phyloP scores from a whole-genome alignment of 805 yeast genomes.

The Saccharomycodes ludwigii region DNA sequence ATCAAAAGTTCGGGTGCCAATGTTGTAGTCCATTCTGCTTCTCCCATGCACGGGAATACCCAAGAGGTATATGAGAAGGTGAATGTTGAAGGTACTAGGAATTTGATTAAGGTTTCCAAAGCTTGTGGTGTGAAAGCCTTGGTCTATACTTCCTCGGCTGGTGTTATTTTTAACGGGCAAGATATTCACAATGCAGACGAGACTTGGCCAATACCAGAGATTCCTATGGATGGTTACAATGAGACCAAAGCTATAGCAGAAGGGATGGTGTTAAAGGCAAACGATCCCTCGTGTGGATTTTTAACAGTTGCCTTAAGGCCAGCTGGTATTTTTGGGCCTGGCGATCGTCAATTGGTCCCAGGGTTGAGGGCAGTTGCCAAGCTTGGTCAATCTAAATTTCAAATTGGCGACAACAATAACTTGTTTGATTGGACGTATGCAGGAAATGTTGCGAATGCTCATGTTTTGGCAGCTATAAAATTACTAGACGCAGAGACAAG shows the following conservation, averaged over 20 bases:
- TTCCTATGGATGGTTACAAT: conserved; percentile 94
- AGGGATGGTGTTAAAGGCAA: conserved; percentile 61
- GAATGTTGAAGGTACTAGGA: conserved; percentile 79
- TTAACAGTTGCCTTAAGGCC: conserved; percentile 85
- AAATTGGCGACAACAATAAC: conserved; percentile 88
- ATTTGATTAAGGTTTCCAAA: conserved; percentile 53
- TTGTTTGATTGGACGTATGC: conserved; percentile 95
- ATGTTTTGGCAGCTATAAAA: conserved; percentile 80
- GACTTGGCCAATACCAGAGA: conserved; percentile 80
- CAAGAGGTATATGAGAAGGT: conserved; percentile 78
- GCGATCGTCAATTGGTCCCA: conserved; percentile 93
- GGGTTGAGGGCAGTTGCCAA: conserved; percentile 75
- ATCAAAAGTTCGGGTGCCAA: conserved; percentile 46
- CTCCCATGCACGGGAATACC: conserved; percentile 87
- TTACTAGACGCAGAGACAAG: conserved; percentile 37
- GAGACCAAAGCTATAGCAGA: conserved; percentile 92
- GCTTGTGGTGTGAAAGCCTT: conserved; percentile 42
- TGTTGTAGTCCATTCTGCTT: conserved; percentile 88
- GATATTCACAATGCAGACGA: conserved; percentile 90
- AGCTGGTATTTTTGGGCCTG: conserved; percentile 98
- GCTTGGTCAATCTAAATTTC: conserved; percentile 81
- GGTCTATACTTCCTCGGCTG: conserved; percentile 94
- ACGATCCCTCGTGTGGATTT: conserved; percentile 41
- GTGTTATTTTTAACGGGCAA: conserved; percentile 93
- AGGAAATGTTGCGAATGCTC: conserved; percentile 97